Evolutionary conservation across 768 basidiomycete genomes (phyloP).

Genomic region (Russula lepida): DNA sequence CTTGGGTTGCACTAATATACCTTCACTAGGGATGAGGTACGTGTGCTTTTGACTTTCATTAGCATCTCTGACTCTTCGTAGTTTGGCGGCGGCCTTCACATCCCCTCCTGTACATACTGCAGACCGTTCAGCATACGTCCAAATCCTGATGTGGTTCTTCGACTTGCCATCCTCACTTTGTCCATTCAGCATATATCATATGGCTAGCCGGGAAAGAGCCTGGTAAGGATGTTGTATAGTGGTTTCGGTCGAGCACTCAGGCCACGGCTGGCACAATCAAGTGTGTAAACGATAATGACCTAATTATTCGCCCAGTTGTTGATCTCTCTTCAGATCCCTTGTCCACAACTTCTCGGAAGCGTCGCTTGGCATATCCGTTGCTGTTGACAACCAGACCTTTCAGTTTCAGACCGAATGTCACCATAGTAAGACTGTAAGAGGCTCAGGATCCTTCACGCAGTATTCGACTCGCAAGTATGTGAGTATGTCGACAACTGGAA

Average conservation of each 20-base stretch:
- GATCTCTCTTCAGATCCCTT: slow-evolving; percentile 45
- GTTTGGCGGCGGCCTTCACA: slow-evolving; percentile 79
- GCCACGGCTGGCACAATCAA: slow-evolving; percentile 95
- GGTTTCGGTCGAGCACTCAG: slow-evolving; percentile 98
- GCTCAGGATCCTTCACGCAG: no score
- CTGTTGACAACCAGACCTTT: slow-evolving; percentile 75
- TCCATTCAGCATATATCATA: slow-evolving; percentile 92
- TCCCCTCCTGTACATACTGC: slow-evolving; percentile 46
- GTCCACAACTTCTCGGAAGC: slow-evolving; percentile 73
- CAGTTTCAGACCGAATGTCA: no score
- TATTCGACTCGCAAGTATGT: no score
- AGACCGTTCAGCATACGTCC: slow-evolving; percentile 80
- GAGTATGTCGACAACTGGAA: no score
- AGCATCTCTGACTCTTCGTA: slow-evolving; percentile 26
- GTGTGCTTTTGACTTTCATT: slow-evolving; percentile 22
- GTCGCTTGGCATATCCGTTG: slow-evolving; percentile 72
- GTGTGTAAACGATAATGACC: slow-evolving; percentile 30
- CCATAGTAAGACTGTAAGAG: no score
- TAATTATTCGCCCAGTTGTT: not conserved
- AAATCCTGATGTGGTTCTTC: slow-evolving; percentile 90
- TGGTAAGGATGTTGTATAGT: slow-evolving; percentile 91
- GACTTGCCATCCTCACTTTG: slow-evolving; percentile 77
- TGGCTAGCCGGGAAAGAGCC: slow-evolving; percentile 96
- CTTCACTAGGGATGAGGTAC: slow-evolving; percentile 68
- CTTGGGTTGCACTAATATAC: slow-evolving; percentile 69